Conservation (phyloP, 176 grass and related monocot species). For the Eragrostis curvula region DNA sequence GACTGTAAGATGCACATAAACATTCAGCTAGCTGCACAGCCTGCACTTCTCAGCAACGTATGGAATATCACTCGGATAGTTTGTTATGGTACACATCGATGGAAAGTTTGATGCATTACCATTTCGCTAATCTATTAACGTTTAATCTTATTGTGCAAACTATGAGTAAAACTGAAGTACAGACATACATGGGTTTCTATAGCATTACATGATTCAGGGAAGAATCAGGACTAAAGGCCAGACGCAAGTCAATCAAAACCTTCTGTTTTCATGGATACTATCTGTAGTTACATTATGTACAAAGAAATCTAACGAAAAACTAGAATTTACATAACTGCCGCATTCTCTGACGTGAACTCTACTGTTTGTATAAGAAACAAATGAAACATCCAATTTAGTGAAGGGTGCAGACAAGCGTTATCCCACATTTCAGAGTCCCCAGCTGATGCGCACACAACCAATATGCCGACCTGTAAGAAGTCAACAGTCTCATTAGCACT, state of each 20-base stretch:
- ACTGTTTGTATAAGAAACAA: not conserved
- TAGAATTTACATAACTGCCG: constrained; percentile 4
- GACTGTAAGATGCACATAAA: not conserved
- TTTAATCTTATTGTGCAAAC: not conserved
- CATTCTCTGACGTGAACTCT: constrained; percentile 10
- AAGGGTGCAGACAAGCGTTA: not conserved
- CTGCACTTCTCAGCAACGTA: not conserved
- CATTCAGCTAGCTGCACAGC: not conserved
- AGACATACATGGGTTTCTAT: constrained; percentile 14
- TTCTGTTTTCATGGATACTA: constrained; percentile 12
- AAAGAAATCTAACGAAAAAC: not conserved
- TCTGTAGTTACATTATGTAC: constrained; percentile 19
- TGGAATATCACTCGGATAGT: no score
- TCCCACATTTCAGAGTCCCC: not conserved
- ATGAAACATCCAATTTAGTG: not conserved
- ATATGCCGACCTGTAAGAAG: constrained; percentile 8
- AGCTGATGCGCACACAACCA: not conserved
- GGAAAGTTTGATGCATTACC: not conserved
- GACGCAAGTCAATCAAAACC: not conserved
- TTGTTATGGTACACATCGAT: not conserved
- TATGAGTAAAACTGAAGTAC: no score
- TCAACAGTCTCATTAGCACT: not conserved
- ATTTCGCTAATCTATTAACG: not conserved
- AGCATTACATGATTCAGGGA: not conserved
- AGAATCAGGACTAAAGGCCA: not conserved